A percentile compares a stretch with the other conserved stretches of the same genome.
phyloP scores from a whole-genome alignment of 768 basidiomycete genomes.

The Pleurotus giganteus region DNA sequence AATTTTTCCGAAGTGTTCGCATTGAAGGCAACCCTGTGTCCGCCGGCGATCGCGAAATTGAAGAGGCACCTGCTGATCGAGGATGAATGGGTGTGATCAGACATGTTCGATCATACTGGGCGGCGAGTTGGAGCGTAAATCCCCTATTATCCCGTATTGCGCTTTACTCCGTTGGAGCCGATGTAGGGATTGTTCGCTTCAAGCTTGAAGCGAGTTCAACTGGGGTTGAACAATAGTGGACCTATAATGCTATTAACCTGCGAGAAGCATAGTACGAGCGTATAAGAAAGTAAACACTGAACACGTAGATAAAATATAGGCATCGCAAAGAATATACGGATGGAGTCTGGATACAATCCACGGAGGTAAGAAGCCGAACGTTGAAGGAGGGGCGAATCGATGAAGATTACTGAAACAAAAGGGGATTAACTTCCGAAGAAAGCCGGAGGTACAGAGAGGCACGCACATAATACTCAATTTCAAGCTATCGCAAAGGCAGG shows the following conservation, averaged over 20 bases:
- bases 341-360: slow-evolving; percentile 9
- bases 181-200: too few relatives aligned
- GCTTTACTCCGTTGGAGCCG: too few relatives aligned
- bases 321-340: slow-evolving; percentile 1
- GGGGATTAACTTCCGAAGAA: neutral
- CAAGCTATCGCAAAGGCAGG: slow-evolving; percentile 53
- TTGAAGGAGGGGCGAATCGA: slow-evolving; percentile 3
- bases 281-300: slow-evolving; percentile 1
- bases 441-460: slow-evolving; percentile 12
- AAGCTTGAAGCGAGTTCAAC: too few relatives aligned
- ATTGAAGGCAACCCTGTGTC: neutral
- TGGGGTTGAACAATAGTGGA: too few relatives aligned
- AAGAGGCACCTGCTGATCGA: slow-evolving; percentile 8
- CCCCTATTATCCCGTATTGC: too few relatives aligned
- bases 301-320: slow-evolving; percentile 7
- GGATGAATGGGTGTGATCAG: neutral
- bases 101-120: neutral
- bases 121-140: too few relatives aligned
- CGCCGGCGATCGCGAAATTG: slow-evolving; percentile 5
- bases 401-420: neutral
- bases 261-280: slow-evolving; percentile 5
- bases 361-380: neutral
- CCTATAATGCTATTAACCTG: slow-evolving; percentile 8
- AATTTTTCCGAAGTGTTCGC: slow-evolving; percentile 5
- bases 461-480: slow-evolving; percentile 93